Evolutionary conservation across 176 grass and related monocot genomes (phyloP).

Genomic region (Olyra latifolia): DNA sequence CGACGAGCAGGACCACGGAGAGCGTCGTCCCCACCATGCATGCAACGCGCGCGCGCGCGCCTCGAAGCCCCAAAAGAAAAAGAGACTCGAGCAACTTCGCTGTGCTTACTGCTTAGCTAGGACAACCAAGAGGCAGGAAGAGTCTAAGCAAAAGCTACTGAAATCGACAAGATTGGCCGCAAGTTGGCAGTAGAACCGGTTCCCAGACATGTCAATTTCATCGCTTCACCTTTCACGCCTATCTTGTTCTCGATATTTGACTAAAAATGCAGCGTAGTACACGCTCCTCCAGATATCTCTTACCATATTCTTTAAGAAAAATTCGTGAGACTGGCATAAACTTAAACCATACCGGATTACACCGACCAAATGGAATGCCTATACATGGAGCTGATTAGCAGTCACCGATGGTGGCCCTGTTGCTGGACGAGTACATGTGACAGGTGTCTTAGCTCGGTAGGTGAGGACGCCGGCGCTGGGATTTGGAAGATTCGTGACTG

Average conservation of each 20-base stretch:
- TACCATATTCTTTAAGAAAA: not conserved
- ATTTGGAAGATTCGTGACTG: not conserved
- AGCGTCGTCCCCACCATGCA: conserved; percentile 21
- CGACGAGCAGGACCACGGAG: conserved; percentile 31
- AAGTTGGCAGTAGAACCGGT: conserved; percentile 6
- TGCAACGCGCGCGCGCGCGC: not conserved
- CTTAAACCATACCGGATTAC: not conserved
- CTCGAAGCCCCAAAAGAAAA: no score
- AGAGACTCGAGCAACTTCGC: not conserved
- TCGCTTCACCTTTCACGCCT: not conserved
- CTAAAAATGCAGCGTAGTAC: conserved; percentile 12
- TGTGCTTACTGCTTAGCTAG: not conserved
- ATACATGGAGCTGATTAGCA: not conserved
- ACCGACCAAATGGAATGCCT: not conserved
- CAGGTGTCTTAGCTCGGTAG: not conserved
- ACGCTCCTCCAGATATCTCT: not conserved
- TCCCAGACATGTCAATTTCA: conserved; percentile 14
- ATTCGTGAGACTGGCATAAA: no score
- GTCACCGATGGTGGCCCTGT: not conserved
- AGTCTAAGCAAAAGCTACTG: not conserved
- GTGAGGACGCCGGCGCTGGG: conserved; percentile 18
- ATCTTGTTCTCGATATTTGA: conserved; percentile 18
- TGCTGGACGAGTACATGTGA: not conserved
- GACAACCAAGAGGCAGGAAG: not conserved
- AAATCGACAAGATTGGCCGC: not conserved